Evolutionary conservation across 2,329 filamentous ascomycete genomes (phyloP).

Genomic region (Fusarium penzigii): DNA sequence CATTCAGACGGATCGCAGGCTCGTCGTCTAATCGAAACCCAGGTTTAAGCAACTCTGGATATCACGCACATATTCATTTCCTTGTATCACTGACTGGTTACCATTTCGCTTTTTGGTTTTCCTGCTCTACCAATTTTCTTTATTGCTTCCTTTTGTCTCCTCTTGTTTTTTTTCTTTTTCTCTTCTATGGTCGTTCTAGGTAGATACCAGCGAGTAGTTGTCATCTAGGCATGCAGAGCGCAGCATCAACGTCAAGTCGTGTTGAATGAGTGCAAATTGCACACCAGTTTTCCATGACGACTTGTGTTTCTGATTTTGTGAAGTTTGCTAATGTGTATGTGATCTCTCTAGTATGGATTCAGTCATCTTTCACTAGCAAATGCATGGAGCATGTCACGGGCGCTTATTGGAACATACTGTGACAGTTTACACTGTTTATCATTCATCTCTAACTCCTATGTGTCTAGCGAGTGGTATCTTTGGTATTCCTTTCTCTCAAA

Average conservation of each 20-base stretch:
- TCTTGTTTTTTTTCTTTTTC: not conserved
- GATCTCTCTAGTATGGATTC: too few species aligned
- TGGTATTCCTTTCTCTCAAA: conserved; percentile 30
- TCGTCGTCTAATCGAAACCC: conserved; percentile 9
- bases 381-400: too few species aligned
- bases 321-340: too few species aligned
- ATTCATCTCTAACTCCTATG: conserved; percentile 31
- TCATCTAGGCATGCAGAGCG: not conserved
- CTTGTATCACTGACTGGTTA: not conserved
- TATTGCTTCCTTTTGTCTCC: conserved; percentile 1
- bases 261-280: too few species aligned
- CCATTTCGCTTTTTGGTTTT: conserved; percentile 1
- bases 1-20: conserved; percentile 16
- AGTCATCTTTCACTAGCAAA: too few species aligned
- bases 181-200: conserved; percentile 1
- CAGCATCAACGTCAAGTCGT: not conserved
- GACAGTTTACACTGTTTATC: conserved; percentile 24
- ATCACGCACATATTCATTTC: conserved; percentile 3
- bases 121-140: not conserved
- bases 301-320: too few species aligned
- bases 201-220: conserved; percentile 13
- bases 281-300: too few species aligned
- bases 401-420: too few species aligned
- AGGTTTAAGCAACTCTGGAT: not conserved
- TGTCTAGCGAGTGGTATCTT: conserved; percentile 44